phyloP scores from a whole-genome alignment of 2,329 filamentous ascomycete species.

The Colletotrichum horii region DNA sequence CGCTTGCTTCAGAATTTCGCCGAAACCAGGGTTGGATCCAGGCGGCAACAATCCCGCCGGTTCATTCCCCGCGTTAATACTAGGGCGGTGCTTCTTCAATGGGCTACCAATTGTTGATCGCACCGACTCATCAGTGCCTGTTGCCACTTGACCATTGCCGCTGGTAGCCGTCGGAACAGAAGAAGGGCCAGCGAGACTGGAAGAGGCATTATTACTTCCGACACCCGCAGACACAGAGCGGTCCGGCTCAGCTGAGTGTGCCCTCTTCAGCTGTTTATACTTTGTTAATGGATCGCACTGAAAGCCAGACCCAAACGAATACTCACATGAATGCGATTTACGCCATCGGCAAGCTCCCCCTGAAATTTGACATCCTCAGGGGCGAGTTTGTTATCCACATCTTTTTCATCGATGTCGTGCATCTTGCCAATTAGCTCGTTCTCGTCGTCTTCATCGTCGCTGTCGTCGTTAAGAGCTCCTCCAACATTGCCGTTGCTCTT shows the following conservation, averaged over 20 bases:
- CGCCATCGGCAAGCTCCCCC: constrained; percentile 79
- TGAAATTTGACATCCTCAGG: constrained; percentile 76
- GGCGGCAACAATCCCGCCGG: not conserved
- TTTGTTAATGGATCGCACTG: not conserved
- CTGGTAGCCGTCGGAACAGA: not conserved
- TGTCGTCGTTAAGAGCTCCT: constrained; percentile 70
- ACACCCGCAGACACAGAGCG: constrained; percentile 30
- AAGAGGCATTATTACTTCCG: not conserved
- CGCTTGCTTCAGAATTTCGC: not conserved
- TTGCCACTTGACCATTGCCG: not conserved
- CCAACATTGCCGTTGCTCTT: constrained; percentile 64
- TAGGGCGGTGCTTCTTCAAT: constrained; percentile 22
- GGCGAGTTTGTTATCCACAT: constrained; percentile 62
- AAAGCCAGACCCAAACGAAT: not conserved
- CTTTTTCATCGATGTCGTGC: constrained; percentile 68
- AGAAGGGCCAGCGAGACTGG: not conserved
- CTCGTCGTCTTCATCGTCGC: constrained; percentile 74
- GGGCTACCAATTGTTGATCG: constrained; percentile 20
- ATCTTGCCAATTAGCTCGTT: constrained; percentile 67
- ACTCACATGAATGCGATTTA: constrained; percentile 80
- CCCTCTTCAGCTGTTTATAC: constrained; percentile 72
- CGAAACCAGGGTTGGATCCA: not conserved
- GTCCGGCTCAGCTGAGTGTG: constrained; percentile 76
- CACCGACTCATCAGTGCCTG: not conserved
- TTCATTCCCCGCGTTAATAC: constrained; percentile 6